A percentile compares a stretch with the other conserved stretches of the same genome.
Evolutionary conservation across 495 filamentous ascomycete genomes (phyloP).

Genomic region (Hamigera avellanea): DNA sequence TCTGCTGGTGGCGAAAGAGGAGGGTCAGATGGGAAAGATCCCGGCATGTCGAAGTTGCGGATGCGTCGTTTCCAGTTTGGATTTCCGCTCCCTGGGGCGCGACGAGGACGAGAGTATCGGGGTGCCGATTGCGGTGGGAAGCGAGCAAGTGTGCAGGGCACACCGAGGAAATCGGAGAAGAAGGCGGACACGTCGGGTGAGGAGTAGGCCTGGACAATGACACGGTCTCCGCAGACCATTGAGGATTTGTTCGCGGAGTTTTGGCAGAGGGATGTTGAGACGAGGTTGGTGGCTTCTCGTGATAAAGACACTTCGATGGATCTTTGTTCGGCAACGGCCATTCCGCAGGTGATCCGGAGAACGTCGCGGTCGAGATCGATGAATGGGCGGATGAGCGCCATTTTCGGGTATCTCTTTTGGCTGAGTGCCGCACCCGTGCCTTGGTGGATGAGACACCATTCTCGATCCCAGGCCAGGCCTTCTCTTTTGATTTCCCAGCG

Average conservation of each 20-base stretch:
- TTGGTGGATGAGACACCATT: constrained; percentile 85
- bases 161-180: constrained; percentile 60
- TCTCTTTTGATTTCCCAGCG: constrained; percentile 66
- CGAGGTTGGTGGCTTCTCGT: constrained; percentile 40
- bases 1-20: constrained; percentile 11
- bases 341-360: constrained; percentile 35
- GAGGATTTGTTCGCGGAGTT: constrained; percentile 31
- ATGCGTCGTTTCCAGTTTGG: constrained; percentile 12
- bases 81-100: constrained; percentile 5
- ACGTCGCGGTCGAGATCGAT: constrained; percentile 53
- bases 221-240: constrained; percentile 68
- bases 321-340: constrained; percentile 10
- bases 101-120: constrained; percentile 46
- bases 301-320: constrained; percentile 46
- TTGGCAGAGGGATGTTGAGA: constrained; percentile 31
- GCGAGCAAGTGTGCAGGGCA: constrained; percentile 69
- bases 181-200: constrained; percentile 52
- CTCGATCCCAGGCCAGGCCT: constrained; percentile 82
- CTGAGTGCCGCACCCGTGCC: constrained; percentile 66
- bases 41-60: constrained; percentile 38
- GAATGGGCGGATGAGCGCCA: constrained; percentile 65
- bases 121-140: constrained; percentile 54
- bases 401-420: constrained; percentile 72
- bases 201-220: constrained; percentile 56
- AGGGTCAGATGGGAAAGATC: constrained; percentile 42